A percentile compares a stretch with the other conserved stretches of the same genome.
phyloP scores from a whole-genome alignment of 306 rosid species.

The Notholithocarpus densiflorus region DNA sequence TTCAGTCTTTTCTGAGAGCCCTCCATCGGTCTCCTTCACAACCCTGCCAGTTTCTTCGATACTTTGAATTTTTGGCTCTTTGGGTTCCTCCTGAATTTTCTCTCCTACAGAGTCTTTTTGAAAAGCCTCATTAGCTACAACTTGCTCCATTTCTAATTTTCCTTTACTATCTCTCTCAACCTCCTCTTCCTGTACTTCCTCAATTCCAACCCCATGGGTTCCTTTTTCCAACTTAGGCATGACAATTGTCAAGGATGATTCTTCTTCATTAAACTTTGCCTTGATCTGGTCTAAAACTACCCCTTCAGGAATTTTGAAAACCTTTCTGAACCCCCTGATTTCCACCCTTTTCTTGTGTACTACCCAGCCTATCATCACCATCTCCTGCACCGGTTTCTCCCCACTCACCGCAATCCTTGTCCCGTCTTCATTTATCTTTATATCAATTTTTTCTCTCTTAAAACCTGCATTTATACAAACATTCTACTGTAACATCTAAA shows the following conservation, averaged over 20 bases:
- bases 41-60: not conserved
- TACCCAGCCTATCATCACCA: slow-evolving; percentile 53
- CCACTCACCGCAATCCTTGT: slow-evolving; percentile 45
- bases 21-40: not conserved
- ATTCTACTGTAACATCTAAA: not conserved
- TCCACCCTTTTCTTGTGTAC: slow-evolving; percentile 53
- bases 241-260: slow-evolving; percentile 41
- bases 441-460: slow-evolving; percentile 44
- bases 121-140: not conserved
- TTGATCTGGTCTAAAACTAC: slow-evolving; percentile 60
- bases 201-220: slow-evolving; percentile 38
- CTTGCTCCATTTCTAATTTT: not conserved
- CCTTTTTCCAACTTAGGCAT: slow-evolving; percentile 70
- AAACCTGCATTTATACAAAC: slow-evolving; percentile 51
- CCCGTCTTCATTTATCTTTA: slow-evolving; percentile 71
- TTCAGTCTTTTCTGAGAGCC: not conserved
- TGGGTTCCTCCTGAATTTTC: not conserved
- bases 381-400: slow-evolving; percentile 62
- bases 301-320: slow-evolving; percentile 59
- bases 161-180: not conserved
- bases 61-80: not conserved
- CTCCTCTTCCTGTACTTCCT: slow-evolving; percentile 53
- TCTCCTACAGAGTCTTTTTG: not conserved
- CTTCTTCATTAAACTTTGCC: slow-evolving; percentile 56
- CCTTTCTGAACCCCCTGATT: slow-evolving; percentile 46